Conservation (phyloP, 139 green algal species). For the Closterium sp. region DNA sequence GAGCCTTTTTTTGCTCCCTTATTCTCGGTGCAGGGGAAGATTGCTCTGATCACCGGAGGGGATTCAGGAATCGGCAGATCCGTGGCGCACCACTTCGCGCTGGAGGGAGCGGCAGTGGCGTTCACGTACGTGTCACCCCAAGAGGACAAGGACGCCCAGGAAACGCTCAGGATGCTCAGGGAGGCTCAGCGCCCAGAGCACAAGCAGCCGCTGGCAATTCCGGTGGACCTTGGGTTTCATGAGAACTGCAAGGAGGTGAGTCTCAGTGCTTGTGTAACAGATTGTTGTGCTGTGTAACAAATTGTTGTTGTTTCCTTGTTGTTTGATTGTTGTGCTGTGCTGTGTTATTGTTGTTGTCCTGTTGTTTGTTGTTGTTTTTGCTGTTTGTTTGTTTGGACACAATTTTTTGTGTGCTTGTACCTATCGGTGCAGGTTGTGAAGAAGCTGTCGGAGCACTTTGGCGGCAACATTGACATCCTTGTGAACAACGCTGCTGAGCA, state of each 20-base stretch:
- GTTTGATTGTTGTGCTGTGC: no score
- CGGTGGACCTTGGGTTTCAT: conserved; percentile 13
- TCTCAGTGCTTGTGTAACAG: no score
- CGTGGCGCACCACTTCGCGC: conserved; percentile 26
- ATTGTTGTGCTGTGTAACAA: no score
- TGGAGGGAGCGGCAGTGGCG: conserved; percentile 41
- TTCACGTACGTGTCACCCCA: conserved; percentile 41
- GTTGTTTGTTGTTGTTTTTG: neutral
- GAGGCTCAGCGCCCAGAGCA: neutral
- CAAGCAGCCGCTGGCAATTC: conserved; percentile 40
- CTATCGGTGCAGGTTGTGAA: neutral
- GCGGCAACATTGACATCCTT: neutral
- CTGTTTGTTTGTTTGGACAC: neutral
- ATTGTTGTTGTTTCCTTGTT: no score
- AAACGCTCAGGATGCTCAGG: conserved; percentile 31
- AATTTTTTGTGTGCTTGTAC: neutral
- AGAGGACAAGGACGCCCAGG: conserved; percentile 49
- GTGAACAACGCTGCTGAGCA: conserved; percentile 29
- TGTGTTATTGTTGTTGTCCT: no score
- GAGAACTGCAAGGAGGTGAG: conserved; percentile 48
- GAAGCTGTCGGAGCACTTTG: neutral
- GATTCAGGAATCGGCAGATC: conserved; percentile 40
- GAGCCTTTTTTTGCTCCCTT: no score
- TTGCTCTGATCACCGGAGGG: conserved; percentile 46
- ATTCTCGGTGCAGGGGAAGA: conserved; percentile 23